Base-by-base conservation (phyloP, 805 yeast genomes). In the Candida sithepensis region DNA sequence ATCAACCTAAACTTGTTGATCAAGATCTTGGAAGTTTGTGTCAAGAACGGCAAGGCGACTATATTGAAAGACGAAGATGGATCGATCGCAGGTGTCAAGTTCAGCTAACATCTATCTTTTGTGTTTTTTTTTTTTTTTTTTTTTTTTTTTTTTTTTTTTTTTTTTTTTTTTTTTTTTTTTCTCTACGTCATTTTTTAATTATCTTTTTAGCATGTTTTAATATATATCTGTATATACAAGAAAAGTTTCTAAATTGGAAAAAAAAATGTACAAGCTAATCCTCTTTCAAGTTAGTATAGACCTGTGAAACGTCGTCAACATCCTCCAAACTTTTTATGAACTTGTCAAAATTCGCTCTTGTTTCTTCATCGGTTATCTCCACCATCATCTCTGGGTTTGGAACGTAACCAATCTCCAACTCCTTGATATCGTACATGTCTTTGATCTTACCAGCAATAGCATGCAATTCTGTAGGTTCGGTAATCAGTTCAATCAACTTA, bases 231-330 rank as follows among this genome's bases (percentile, higher is more conserved):
- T n/a, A n/a, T n/a, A n/a, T n/a, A n/a, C n/a, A n/a, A n/a, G n/a
- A n/a, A n/a, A n/a, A n/a, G n/a, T n/a, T n/a, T n/a, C n/a, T n/a
- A n/a, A n/a, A n/a, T n/a, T n/a, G n/a, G n/a, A 43, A 38, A 47
- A 24, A 18, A n/a, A 24, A 24, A 24, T 24, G 10, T 10, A 24
- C 28, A 24, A 24, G 28, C 28, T 32, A 32, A 37, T 45, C 44
- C 24, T 72, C 76, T 49, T 70, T 74, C 55, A 79, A 70, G 62
- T 89, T 92, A 26, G 88, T 77, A 67, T 87, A 88, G 49, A 87
- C 81, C 52, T 81, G 88, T 6, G 88, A 81, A 19, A 92, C 87
- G 57, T 94, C 98, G 43, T 85, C 89, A n/a, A 89, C 69, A 30
- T 83, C 88, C 45, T 88, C 95, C 41, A 92, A 70, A 42, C 73